Evolutionary conservation across 192 early-diverging fungal species (phyloP).

Genomic region (Rhizoclosmatium globosum): DNA sequence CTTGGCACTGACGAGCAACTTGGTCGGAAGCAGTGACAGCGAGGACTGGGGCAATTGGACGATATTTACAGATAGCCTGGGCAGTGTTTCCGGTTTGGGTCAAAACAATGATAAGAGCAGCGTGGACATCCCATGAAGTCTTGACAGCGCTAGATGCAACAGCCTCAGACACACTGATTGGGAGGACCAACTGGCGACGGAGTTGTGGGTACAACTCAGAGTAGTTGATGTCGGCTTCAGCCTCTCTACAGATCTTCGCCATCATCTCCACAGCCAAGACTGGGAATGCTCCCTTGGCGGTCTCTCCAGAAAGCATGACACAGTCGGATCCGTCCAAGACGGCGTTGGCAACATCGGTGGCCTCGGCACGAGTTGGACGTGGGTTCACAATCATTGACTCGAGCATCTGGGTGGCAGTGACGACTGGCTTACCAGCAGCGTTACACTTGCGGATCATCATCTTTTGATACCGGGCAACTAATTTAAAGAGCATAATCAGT

Average conservation of each 20-base stretch:
- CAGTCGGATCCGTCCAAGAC: conserved; percentile 97
- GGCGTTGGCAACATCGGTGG: conserved; percentile 98
- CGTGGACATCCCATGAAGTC: conserved; percentile 43
- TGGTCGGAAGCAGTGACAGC: conserved; percentile 79
- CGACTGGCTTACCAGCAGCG: conserved; percentile 93
- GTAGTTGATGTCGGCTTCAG: conserved; percentile 95
- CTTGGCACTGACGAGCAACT: conserved; percentile 59
- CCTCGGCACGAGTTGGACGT: conserved; percentile 98
- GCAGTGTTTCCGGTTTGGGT: conserved; percentile 89
- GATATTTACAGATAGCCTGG: conserved; percentile 91
- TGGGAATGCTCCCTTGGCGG: conserved; percentile 94
- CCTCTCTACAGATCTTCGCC: conserved; percentile 89
- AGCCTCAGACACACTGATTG: conserved; percentile 88
- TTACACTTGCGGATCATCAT: conserved; percentile 99
- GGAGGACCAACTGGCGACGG: conserved; percentile 75
- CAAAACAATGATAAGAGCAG: conserved; percentile 85
- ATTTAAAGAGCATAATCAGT: neutral
- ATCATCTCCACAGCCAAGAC: conserved; percentile 93
- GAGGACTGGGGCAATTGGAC: conserved; percentile 89
- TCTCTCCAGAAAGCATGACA: conserved; percentile 99
- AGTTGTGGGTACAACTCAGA: conserved; percentile 92
- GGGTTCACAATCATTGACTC: conserved; percentile 82
- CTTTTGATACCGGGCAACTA: conserved; percentile 80
- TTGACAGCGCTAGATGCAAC: conserved; percentile 87
- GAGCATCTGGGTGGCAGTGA: conserved; percentile 98